phyloP scores from a whole-genome alignment of 2,329 filamentous ascomycete genomes.

The Arthrobotrys iridis region DNA sequence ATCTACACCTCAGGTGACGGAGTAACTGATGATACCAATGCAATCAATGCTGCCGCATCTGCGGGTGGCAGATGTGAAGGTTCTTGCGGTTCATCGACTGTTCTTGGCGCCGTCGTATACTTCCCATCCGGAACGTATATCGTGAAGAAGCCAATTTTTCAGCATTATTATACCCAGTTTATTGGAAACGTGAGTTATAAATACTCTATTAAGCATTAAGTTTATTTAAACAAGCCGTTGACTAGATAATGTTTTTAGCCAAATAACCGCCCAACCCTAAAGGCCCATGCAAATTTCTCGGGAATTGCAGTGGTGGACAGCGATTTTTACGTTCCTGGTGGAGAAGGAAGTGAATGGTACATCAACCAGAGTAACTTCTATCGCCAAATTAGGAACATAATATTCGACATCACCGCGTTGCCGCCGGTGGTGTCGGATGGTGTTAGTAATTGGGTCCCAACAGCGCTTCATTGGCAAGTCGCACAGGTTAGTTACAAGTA shows the following conservation, averaged over 20 bases:
- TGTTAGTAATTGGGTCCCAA: conserved; percentile 9
- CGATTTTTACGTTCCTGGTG: conserved; percentile 76
- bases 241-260: conserved; percentile 86
- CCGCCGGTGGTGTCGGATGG: conserved; percentile 60
- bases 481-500: conserved; percentile 66
- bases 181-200: conserved; percentile 54
- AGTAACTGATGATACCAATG: conserved; percentile 58
- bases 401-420: conserved; percentile 68
- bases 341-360: conserved; percentile 61
- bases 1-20: conserved; percentile 56
- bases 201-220: conserved; percentile 65
- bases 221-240: conserved; percentile 78
- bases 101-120: conserved; percentile 54
- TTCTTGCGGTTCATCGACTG: conserved; percentile 56
- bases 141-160: conserved; percentile 55
- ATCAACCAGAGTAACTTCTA: conserved; percentile 69
- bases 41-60: conserved; percentile 60
- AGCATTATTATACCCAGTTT: conserved; percentile 58
- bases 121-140: conserved; percentile 35
- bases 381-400: conserved; percentile 72
- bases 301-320: conserved; percentile 88
- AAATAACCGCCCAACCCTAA: conserved; percentile 75
- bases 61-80: conserved; percentile 59
- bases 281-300: conserved; percentile 76
- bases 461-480: conserved; percentile 74